A percentile compares a stretch with the other conserved stretches of the same genome.
Conservation (phyloP, 768 basidiomycete genomes). For the Infundibulicybe gibba region DNA sequence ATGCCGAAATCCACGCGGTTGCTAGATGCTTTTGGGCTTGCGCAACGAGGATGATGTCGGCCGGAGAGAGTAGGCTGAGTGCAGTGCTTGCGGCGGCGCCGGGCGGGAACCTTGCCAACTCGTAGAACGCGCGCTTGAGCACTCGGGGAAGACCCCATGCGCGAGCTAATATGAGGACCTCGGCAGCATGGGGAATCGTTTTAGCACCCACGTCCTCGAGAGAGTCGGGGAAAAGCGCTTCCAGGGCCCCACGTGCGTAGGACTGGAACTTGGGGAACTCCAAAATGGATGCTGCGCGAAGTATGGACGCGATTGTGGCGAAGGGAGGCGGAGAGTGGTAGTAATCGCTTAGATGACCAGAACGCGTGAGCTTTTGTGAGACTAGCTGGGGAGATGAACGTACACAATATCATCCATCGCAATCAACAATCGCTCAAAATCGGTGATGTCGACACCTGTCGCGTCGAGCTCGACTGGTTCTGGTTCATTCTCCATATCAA, state of each 20-base stretch:
- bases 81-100: too few relatives aligned
- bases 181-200: neutral
- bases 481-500: neutral
- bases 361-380: neutral
- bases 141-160: constrained; percentile 20
- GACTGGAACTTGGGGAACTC: constrained; percentile 11
- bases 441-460: neutral
- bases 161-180: neutral
- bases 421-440: constrained; percentile 12
- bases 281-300: constrained; percentile 28
- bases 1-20: constrained; percentile 2
- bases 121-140: constrained; percentile 35
- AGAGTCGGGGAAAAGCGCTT: too few relatives aligned
- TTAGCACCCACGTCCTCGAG: neutral
- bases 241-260: too few relatives aligned
- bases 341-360: constrained; percentile 11
- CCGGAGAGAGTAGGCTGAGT: neutral
- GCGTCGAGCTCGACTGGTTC: constrained; percentile 6
- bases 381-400: neutral
- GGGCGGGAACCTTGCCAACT: constrained; percentile 18
- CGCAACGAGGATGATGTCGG: constrained; percentile 5
- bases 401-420: constrained; percentile 17
- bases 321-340: constrained; percentile 18
- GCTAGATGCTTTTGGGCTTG: constrained; percentile 7
- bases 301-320: constrained; percentile 21